Evolutionary conservation across 2,329 filamentous ascomycete genomes (phyloP).

Genomic region (Aspergillus pseudotamarii): DNA sequence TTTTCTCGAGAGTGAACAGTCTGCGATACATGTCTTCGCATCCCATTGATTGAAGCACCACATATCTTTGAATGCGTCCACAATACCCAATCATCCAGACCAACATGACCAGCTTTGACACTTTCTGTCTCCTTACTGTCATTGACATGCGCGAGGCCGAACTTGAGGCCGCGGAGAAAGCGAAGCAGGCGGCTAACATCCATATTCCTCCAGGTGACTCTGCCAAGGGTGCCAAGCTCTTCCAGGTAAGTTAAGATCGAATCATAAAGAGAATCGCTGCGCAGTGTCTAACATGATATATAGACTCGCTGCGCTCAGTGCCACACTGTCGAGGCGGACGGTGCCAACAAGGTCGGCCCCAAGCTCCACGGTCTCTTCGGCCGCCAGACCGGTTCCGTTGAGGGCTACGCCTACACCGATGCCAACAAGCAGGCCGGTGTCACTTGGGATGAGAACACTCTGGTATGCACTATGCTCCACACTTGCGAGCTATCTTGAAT

Average conservation of each 20-base stretch:
- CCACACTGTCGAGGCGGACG: constrained; percentile 89
- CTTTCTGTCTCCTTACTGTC: constrained; percentile 25
- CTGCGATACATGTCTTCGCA: neutral
- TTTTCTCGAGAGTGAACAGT: neutral
- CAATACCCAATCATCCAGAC: neutral
- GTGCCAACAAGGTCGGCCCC: constrained; percentile 97
- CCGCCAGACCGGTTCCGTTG: constrained; percentile 87
- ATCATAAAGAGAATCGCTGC: neutral
- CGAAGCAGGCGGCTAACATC: constrained; percentile 31
- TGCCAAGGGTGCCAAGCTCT: constrained; percentile 97
- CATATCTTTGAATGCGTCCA: neutral
- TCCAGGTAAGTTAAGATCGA: constrained; percentile 66
- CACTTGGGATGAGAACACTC: constrained; percentile 80
- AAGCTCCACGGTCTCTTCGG: constrained; percentile 97
- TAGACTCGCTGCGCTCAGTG: constrained; percentile 94
- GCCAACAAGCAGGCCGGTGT: constrained; percentile 99
- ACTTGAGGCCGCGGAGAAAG: constrained; percentile 21
- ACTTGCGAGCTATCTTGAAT: no score
- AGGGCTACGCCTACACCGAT: constrained; percentile 96
- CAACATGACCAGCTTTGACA: constrained; percentile 31
- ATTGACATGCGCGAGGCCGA: constrained; percentile 30
- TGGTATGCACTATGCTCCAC: constrained; percentile 58
- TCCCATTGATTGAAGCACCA: constrained; percentile 4
- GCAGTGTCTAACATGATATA: constrained; percentile 12
- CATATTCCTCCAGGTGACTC: constrained; percentile 67